Conservation (phyloP, 768 basidiomycete genomes). For the Pleurotus tuoliensis region DNA sequence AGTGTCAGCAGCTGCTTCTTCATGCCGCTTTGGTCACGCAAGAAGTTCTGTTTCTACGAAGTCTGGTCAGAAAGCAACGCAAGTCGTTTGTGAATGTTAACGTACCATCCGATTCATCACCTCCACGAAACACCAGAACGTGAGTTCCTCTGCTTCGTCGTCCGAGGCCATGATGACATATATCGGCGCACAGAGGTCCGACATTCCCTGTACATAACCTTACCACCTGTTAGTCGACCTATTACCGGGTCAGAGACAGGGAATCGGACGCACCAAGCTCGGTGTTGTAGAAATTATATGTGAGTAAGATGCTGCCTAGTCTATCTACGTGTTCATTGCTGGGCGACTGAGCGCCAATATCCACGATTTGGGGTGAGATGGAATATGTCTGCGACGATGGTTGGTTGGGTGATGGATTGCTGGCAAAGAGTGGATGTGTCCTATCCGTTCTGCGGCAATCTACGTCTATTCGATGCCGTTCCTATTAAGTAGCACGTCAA, state of each 20-base stretch:
- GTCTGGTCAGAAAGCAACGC: background rate
- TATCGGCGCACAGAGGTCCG: conserved; percentile 89
- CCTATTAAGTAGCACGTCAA: conserved; percentile 33
- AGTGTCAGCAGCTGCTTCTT: conserved; percentile 86
- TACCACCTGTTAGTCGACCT: conserved; percentile 7
- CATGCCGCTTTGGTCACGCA: conserved; percentile 97
- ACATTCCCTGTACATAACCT: conserved; percentile 99
- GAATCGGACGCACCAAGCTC: conserved; percentile 62
- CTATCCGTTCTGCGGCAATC: conserved; percentile 97
- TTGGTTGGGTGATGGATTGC: conserved; percentile 44
- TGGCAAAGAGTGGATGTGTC: conserved; percentile 84
- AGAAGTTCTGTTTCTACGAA: conserved; percentile 85
- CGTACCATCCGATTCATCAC: conserved; percentile 94
- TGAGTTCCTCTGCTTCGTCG: conserved; percentile 57
- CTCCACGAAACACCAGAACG: conserved; percentile 95
- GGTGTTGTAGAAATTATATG: conserved; percentile 88
- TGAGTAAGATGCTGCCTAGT: conserved; percentile 81
- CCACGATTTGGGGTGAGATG: conserved; percentile 69
- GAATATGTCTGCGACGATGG: conserved; percentile 52
- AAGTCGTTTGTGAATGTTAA: conserved; percentile 9
- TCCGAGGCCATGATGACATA: conserved; percentile 90
- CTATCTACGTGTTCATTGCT: conserved; percentile 90
- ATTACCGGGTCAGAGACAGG: background rate
- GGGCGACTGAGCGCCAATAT: conserved; percentile 84
- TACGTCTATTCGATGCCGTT: conserved; percentile 92